A percentile compares a stretch with the other conserved stretches of the same genome.
Evolutionary conservation across 345 rosid genomes (phyloP).

Genomic region (Hypericum perforatum): DNA sequence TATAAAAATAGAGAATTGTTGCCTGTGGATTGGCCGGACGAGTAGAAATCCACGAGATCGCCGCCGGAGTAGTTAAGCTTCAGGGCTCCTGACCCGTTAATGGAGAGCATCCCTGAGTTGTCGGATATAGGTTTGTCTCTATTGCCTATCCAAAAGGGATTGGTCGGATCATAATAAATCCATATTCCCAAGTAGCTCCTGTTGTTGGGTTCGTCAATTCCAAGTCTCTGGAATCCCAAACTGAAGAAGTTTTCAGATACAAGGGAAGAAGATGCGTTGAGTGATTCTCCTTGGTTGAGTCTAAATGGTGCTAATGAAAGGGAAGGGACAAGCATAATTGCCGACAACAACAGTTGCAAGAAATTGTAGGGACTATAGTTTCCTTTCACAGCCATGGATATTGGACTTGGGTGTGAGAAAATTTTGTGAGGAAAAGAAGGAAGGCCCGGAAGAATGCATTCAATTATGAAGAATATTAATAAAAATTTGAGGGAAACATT

Average conservation of each 20-base stretch:
- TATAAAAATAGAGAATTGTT: too few species aligned
- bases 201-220: not conserved
- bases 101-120: not conserved
- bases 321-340: too few species aligned
- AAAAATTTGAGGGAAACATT: too few species aligned
- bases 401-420: too few species aligned
- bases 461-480: too few species aligned
- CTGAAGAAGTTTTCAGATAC: not conserved
- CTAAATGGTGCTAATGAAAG: not conserved
- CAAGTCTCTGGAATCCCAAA: not conserved
- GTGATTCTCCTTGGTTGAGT: not conserved
- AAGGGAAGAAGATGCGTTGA: not conserved
- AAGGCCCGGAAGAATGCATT: too few species aligned
- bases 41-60: not conserved
- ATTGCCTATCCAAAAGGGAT: conserved; percentile 4
- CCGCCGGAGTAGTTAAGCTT: conserved; percentile 5
- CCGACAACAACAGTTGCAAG: too few species aligned
- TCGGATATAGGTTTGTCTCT: not conserved
- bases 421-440: too few species aligned
- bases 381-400: too few species aligned
- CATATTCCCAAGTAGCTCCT: conserved; percentile 4
- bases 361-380: too few species aligned
- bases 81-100: not conserved
- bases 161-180: not conserved
- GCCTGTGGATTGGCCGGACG: not conserved